Evolutionary conservation across 495 filamentous ascomycete species (phyloP), one percentile per base, ranked within the genome.

Genomic region (Staphylotrichum tortipilum): DNA sequence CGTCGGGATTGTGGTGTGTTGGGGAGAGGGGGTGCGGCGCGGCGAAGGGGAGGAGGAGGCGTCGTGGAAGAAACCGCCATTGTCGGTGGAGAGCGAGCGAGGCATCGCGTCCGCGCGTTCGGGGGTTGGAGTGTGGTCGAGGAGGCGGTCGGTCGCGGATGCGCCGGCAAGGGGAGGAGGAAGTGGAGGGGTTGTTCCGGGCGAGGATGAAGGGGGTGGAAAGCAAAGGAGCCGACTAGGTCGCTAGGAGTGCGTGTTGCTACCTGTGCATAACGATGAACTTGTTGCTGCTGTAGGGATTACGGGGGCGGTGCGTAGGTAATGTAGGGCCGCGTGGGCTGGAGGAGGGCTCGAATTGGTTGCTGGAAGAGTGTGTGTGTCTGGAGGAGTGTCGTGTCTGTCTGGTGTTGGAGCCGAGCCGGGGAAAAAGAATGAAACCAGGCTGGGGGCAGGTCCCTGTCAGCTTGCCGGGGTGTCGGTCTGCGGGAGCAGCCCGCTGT

Each of bases 51-150:
- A n/a, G n/a, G n/a, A n/a, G n/a, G n/a, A n/a, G n/a, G n/a, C n/a
- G n/a, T 31, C 28, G 26, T 17, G 26, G 26, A 44, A 44, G 23
- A 35, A 8, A n/a, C n/a, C n/a, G 44, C 47, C 44, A 12, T 53
- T 44, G 12, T 47, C 28, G 3, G 14, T 6, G 15, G n/a, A n/a
- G n/a, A 28, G 26, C 6, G 50, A 11, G 44, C n/a, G 45, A 31
- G 44, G 37, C 24, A 49, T 49, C 29, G 47, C 11, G 38, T 19
- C 24, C 26, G 36, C 18, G 37, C n/a, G n/a, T n/a, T n/a, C n/a
- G n/a, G n/a, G 17, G 46, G 36, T 18, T 26, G 14, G 6, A 7
- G 7, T 18, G 44, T 3, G 12, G 31, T 10, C 12, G 10, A 15
- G 15, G 8, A 2, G 22, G 21, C n/a, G 7, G 14, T n/a, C 1